Percentiles rank a stretch among this genome's conserved stretches.
These are phyloP conservation scores for Trichoderma koningii DNA, from an alignment of 2,329 filamentous ascomycete species.

Conservation along the genomic window DNA sequence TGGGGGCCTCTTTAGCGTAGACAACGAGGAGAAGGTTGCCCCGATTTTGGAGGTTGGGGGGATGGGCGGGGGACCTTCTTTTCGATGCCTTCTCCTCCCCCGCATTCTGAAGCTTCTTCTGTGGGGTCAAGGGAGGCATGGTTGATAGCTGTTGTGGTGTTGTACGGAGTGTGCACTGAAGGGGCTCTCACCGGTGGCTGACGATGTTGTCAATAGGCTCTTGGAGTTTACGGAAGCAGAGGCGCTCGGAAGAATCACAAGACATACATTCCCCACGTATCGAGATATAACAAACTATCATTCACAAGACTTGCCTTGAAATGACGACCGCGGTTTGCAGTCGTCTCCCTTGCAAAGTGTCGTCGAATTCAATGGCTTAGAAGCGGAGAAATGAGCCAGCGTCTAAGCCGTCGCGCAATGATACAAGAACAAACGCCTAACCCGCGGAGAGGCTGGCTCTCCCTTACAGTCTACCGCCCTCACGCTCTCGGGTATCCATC, in stretches of 20 bases:
- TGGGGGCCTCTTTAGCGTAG: conserved; percentile 7
- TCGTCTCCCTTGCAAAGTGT: background rate
- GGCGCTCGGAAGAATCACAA: too few relatives aligned
- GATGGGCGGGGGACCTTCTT: conserved; percentile 1
- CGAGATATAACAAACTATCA: background rate
- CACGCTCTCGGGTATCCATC: conserved; percentile 9
- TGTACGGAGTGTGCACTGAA: background rate
- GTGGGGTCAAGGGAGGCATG: conserved; percentile 3
- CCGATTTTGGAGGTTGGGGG: background rate
- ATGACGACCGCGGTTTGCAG: background rate
- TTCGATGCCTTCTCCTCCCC: background rate
- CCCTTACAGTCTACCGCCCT: background rate
- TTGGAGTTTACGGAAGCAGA: background rate
- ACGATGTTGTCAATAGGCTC: background rate
- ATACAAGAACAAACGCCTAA: background rate
- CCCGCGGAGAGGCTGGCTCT: background rate
- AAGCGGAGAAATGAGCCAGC: background rate
- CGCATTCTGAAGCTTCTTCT: conserved; percentile 16
- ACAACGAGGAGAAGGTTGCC: background rate
- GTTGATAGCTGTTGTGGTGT: background rate
- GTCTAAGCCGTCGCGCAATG: background rate
- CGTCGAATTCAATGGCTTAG: background rate
- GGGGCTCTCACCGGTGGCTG: background rate
- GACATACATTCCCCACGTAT: conserved; percentile 4
- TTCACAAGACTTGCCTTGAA: background rate